Evolutionary conservation across 306 rosid genomes (phyloP).

Genomic region (Gastrolobium bilobum): DNA sequence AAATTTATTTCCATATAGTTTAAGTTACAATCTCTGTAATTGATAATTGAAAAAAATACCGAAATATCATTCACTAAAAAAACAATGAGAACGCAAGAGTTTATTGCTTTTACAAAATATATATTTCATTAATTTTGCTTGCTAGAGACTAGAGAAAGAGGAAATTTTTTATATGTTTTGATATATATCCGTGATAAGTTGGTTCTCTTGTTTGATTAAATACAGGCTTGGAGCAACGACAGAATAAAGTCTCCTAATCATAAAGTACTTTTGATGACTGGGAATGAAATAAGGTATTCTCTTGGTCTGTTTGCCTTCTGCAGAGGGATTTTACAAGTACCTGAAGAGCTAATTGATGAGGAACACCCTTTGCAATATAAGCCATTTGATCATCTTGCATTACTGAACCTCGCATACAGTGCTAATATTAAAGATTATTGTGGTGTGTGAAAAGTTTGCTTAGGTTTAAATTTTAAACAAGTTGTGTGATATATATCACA

Average conservation of each 20-base stretch:
- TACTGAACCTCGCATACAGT: constrained; percentile 58
- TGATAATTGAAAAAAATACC: not conserved
- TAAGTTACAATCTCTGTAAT: too few relatives aligned
- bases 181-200: not conserved
- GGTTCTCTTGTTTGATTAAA: not conserved
- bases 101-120: not conserved
- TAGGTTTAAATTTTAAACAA: too few relatives aligned
- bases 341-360: constrained; percentile 71
- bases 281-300: constrained; percentile 72
- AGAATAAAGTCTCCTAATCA: constrained; percentile 75
- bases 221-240: constrained; percentile 89
- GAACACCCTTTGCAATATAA: constrained; percentile 67
- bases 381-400: constrained; percentile 72
- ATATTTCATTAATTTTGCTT: not conserved
- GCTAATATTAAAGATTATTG: constrained; percentile 54
- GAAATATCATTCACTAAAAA: not conserved
- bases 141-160: not conserved
- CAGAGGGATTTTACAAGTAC: constrained; percentile 67
- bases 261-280: constrained; percentile 62
- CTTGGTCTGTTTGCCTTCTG: constrained; percentile 71
- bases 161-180: not conserved
- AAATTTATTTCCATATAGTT: too few relatives aligned
- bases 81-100: not conserved
- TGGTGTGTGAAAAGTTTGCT: constrained; percentile 25
- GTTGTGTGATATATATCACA: too few relatives aligned